Conservation (phyloP, 345 rosid genomes). For the Nephelium lappaceum region DNA sequence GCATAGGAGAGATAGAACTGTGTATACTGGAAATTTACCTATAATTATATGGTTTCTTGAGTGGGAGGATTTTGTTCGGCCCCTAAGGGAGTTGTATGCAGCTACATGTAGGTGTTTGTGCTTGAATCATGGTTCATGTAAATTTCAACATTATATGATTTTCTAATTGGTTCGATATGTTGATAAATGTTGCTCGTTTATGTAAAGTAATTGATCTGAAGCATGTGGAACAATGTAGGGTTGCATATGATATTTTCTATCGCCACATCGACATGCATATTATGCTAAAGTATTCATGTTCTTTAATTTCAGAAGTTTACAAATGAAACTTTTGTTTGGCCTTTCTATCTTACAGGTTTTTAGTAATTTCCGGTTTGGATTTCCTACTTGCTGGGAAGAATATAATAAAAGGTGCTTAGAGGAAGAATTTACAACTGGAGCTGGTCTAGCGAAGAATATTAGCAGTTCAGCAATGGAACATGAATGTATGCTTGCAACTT, state of each 20-base stretch:
- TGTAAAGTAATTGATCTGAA: not conserved
- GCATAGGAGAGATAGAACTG: not conserved
- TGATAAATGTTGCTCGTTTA: not conserved
- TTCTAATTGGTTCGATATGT: not conserved
- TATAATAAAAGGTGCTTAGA: constrained; percentile 34
- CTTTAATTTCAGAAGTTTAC: not conserved
- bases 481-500: constrained; percentile 30
- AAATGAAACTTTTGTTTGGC: not conserved
- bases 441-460: constrained; percentile 10
- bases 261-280: not conserved
- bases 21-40: not conserved
- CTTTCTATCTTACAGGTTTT: constrained; percentile 48
- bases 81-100: not conserved
- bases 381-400: constrained; percentile 78
- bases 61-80: not conserved
- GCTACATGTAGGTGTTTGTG: not conserved
- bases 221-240: not conserved
- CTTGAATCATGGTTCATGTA: not conserved
- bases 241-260: not conserved
- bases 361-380: constrained; percentile 66
- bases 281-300: not conserved
- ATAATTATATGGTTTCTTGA: not conserved
- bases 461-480: constrained; percentile 7
- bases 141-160: not conserved
- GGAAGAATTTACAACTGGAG: constrained; percentile 21